These are phyloP conservation scores for Symbiotaphrina buchneri DNA, from an alignment of 495 filamentous ascomycete species.

Conservation along the genomic window DNA sequence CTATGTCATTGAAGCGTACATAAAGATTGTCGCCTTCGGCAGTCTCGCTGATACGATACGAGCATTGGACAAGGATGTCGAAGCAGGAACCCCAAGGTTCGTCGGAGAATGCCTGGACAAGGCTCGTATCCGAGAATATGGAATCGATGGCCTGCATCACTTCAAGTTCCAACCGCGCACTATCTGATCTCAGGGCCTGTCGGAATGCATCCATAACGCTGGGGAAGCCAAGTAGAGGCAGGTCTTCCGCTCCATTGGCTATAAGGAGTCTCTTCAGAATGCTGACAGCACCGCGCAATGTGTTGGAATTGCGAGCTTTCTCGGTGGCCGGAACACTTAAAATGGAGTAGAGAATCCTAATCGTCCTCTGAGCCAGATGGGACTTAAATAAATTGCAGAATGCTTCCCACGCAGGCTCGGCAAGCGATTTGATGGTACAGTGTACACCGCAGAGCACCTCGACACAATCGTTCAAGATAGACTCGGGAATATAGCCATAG, in stretches of 20 bases:
- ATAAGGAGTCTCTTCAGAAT: conserved; percentile 40
- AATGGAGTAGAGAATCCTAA: conserved; percentile 39
- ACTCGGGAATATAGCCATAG: conserved; percentile 50
- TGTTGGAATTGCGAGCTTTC: conserved; percentile 29
- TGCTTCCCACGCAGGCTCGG: conserved; percentile 51
- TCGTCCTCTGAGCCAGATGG: conserved; percentile 48
- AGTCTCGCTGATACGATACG: conserved; percentile 2
- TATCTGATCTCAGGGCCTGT: conserved; percentile 11
- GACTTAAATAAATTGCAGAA: conserved; percentile 60
- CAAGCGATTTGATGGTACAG: conserved; percentile 43
- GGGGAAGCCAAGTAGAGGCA: conserved; percentile 33
- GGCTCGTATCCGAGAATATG: conserved; percentile 10
- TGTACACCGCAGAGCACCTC: conserved; percentile 68
- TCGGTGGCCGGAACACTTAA: conserved; percentile 26
- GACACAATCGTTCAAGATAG: conserved; percentile 43
- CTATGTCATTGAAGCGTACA: neutral
- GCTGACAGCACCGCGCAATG: conserved; percentile 43
- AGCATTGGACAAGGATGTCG: conserved; percentile 20
- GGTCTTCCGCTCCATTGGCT: conserved; percentile 35
- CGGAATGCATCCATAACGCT: conserved; percentile 13
- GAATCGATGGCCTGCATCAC: conserved; percentile 10
- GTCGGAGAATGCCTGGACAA: conserved; percentile 1
- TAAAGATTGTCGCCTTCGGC: conserved; percentile 1
- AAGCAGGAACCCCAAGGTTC: conserved; percentile 15
- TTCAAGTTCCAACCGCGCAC: conserved; percentile 11